Percentiles rank a stretch among this genome's conserved stretches.
Conservation (phyloP, 352 stramenopile genomes). For the Pythium insidiosum region DNA sequence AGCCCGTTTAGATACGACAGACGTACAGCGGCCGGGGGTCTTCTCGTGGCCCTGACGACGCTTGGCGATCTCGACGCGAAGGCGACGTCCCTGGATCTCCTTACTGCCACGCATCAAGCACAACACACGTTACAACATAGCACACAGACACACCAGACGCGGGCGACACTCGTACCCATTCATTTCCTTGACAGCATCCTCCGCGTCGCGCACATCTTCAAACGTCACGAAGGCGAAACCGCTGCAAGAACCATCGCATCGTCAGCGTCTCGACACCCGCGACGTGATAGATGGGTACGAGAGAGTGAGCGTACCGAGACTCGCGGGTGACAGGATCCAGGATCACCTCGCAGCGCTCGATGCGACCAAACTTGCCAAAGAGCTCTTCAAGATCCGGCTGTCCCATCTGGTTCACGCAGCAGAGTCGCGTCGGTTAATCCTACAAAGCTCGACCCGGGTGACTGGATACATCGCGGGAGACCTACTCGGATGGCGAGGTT, state of each 20-base stretch:
- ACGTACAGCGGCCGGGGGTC: conserved; percentile 78
- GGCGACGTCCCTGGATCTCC: conserved; percentile 60
- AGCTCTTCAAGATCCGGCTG: conserved; percentile 58
- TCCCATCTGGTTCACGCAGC: conserved; percentile 19
- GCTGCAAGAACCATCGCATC: conserved; percentile 12
- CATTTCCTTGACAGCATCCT: conserved; percentile 72
- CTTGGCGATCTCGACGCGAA: conserved; percentile 79
- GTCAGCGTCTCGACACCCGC: not conserved
- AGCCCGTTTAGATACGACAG: not conserved
- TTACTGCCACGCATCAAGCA: conserved; percentile 29
- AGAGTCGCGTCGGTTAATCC: too few relatives aligned
- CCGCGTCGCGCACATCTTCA: conserved; percentile 65
- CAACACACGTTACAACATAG: too few relatives aligned
- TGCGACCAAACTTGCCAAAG: conserved; percentile 64
- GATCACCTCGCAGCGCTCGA: conserved; percentile 79
- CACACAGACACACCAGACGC: too few relatives aligned
- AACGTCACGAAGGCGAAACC: conserved; percentile 76
- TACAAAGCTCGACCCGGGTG: too few relatives aligned
- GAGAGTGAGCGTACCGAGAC: conserved; percentile 33
- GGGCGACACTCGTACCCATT: conserved; percentile 80
- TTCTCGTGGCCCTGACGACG: conserved; percentile 73
- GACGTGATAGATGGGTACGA: not conserved
- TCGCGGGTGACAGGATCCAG: conserved; percentile 66
- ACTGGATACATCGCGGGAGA: not conserved
- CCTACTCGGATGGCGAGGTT: conserved; percentile 50